Evolutionary conservation across 208 protist species (phyloP), one percentile per base, ranked within the genome.

Genomic region (Wallacemonas sp.): DNA sequence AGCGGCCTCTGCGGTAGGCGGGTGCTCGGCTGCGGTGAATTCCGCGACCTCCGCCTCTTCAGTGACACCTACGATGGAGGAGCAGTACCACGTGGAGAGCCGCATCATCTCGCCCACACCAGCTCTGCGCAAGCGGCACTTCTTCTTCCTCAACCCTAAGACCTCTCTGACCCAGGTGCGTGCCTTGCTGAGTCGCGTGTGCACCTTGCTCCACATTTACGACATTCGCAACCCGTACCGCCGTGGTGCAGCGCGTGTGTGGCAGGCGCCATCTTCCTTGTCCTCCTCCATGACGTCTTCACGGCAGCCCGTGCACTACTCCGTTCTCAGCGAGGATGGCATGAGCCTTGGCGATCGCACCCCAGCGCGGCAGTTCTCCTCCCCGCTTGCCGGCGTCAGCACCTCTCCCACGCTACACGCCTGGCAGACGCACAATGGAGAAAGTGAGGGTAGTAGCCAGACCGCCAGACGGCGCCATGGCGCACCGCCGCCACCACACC

Each of bases 91-190:
- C 38, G 0, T 47, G 0, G 38, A 47, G 2, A 62, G 33, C 39
- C 38, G 38, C 56, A 30, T 64, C 41, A n/a, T 64, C 42, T 64
- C 59, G 8, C 9, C 42, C n/a, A 26, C 41, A 4, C 55, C 55
- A 6, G 31, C 59, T 24, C 38, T 64, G 42, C 59, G 59, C 26
- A 70, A 70, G 39, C 36, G 54, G 12, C 51, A 44, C 51, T 70
- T 70, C 30, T 70, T 63, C 55, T 70, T 63, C 38, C 9, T 41
- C 12, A 59, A 70, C 54, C 54, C 65, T 2, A 44, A 42, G n/a
- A 55, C 47, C 4, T 47, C 36, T 2, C 51, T 58, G 34, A 42
- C 27, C 2, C 38, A 38, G 31, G 54, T 55, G 26, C 65, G 65
- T 4, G 24, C 65, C 0, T 44, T 70, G 34, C 65, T 70, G 15